These are phyloP conservation scores for Dalbergia cochinchinensis DNA, from an alignment of 306 rosid species.

Conservation along the genomic window DNA sequence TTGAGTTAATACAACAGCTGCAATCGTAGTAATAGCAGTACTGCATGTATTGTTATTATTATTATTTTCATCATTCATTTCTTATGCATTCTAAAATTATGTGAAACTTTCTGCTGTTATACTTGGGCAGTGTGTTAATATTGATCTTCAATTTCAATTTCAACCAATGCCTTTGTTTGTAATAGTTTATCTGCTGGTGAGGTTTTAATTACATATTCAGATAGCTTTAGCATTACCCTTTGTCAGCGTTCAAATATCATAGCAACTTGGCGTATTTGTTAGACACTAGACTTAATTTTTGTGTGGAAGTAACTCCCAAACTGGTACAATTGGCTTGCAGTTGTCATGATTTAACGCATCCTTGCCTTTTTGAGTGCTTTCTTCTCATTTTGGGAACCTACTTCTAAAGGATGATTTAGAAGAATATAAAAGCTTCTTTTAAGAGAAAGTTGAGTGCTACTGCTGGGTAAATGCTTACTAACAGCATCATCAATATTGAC, in stretches of 20 bases:
- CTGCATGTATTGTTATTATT: background rate
- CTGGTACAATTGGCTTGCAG: conserved; percentile 4
- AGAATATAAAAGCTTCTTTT: conserved; percentile 16
- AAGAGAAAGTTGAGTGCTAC: conserved; percentile 26
- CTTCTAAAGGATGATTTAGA: background rate
- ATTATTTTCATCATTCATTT: background rate
- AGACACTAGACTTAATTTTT: background rate
- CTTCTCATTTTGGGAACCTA: conserved; percentile 27
- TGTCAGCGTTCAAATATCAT: conserved; percentile 8
- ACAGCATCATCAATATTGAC: conserved; percentile 2
- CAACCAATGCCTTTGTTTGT: background rate
- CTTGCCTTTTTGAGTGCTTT: background rate
- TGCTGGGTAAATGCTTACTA: conserved; percentile 8
- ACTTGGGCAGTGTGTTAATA: background rate
- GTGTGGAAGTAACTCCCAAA: conserved; percentile 29
- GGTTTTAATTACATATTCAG: conserved; percentile 27
- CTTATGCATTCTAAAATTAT: background rate
- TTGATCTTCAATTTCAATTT: background rate
- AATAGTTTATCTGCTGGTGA: conserved; percentile 19
- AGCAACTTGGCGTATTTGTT: conserved; percentile 22
- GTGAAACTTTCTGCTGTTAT: background rate
- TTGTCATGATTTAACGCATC: conserved; percentile 16
- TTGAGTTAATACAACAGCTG: background rate
- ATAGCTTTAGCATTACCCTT: conserved; percentile 11
- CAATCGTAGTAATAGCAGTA: background rate